Conservation (phyloP, 352 stramenopile species). For the Phytophthora citricola region DNA sequence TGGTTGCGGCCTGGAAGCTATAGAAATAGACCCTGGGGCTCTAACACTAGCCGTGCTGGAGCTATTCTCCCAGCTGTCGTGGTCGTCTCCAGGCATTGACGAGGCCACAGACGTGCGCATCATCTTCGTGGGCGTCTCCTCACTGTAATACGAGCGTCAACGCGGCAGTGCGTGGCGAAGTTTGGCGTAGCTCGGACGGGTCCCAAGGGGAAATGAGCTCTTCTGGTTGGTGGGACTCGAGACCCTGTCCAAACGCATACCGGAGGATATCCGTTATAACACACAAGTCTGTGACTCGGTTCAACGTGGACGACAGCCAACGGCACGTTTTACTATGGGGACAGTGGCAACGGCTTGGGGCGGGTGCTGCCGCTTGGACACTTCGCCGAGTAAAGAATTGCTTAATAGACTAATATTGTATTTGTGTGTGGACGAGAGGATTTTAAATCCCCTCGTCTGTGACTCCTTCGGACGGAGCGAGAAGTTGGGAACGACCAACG, state of each 20-base stretch:
- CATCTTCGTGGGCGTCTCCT: conserved; percentile 25
- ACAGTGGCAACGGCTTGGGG: conserved; percentile 2
- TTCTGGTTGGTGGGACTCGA: conserved; percentile 23
- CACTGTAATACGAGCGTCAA: conserved; percentile 11
- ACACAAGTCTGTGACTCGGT: conserved; percentile 7
- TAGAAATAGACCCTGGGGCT: conserved; percentile 10
- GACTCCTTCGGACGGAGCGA: conserved; percentile 11
- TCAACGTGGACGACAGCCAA: conserved; percentile 14
- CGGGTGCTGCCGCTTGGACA: conserved; percentile 17
- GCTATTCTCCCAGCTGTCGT: conserved; percentile 54
- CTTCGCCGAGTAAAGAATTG: conserved; percentile 15
- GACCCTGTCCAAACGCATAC: conserved; percentile 18
- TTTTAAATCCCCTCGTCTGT: conserved; percentile 2
- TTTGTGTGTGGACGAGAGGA: conserved; percentile 14
- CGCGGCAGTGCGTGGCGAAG: neutral
- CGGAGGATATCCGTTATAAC: conserved; percentile 12
- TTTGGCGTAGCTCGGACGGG: neutral
- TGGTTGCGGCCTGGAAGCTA: conserved; percentile 12
- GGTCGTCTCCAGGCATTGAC: conserved; percentile 19
- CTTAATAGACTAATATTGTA: conserved; percentile 44
- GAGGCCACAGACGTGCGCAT: conserved; percentile 27
- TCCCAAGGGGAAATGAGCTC: conserved; percentile 36
- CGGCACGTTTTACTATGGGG: conserved; percentile 23
- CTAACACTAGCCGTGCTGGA: conserved; percentile 4
- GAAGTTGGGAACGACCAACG: conserved; percentile 10